A percentile compares a stretch with the other conserved stretches of the same genome.
phyloP scores from a whole-genome alignment of 805 yeast genomes.

The Candida endomychidarum region DNA sequence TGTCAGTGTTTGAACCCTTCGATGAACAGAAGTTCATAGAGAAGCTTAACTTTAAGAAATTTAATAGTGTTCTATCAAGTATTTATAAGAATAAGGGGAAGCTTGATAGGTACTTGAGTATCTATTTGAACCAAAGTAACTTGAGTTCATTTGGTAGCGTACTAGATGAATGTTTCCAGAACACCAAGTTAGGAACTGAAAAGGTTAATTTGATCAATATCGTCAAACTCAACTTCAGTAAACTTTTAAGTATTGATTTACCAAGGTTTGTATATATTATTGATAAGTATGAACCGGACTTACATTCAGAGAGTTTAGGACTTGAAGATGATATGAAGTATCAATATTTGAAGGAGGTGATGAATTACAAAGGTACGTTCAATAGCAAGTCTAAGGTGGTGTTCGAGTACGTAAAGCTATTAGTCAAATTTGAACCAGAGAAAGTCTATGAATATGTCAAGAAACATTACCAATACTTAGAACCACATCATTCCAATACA shows the following conservation, averaged over 20 bases:
- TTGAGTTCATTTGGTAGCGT: slow-evolving; percentile 21
- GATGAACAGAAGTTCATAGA: slow-evolving; percentile 49
- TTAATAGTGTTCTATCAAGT: slow-evolving; percentile 56
- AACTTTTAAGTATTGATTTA: slow-evolving; percentile 28
- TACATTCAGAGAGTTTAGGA: slow-evolving; percentile 39
- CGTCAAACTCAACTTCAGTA: slow-evolving; percentile 24
- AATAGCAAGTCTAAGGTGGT: slow-evolving; percentile 8
- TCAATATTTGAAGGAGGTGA: slow-evolving; percentile 21
- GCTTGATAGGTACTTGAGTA: slow-evolving; percentile 24
- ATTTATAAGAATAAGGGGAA: slow-evolving; percentile 55
- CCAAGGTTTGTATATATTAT: slow-evolving; percentile 37
- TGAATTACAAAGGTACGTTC: background rate
- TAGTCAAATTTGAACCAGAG: slow-evolving; percentile 18
- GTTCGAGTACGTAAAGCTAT: slow-evolving; percentile 23
- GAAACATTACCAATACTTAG: slow-evolving; percentile 3
- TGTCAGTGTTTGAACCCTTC: slow-evolving; percentile 65
- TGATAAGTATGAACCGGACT: slow-evolving; percentile 32
- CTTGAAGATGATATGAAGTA: slow-evolving; percentile 27
- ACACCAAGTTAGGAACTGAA: slow-evolving; percentile 21
- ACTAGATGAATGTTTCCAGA: slow-evolving; percentile 25
- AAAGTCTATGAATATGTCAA: slow-evolving; percentile 18
- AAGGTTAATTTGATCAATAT: slow-evolving; percentile 23
- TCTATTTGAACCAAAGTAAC: slow-evolving; percentile 14
- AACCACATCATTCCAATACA: slow-evolving; percentile 4
- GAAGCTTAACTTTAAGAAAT: slow-evolving; percentile 53